Evolutionary conservation across 192 early-diverging fungal species (phyloP), one percentile per base, ranked within the genome.

Genomic region (Entrophospora sp.): DNA sequence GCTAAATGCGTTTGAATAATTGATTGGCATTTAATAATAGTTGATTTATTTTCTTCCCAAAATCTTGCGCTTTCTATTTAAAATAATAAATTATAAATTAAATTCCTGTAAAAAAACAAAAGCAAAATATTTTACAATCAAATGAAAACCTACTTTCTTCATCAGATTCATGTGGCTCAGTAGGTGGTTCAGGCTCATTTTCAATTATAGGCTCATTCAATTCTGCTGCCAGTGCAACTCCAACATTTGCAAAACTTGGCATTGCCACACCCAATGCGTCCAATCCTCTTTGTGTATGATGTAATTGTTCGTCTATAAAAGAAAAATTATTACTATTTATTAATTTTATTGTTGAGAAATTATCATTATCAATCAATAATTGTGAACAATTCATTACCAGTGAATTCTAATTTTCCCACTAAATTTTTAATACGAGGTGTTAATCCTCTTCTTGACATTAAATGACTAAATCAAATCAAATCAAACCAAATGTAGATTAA

Each of bases 351-450:
- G 12, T 25, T 30, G 57, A 59, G n/a, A 30, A 52, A n/a, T 24
- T 12, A 28, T 38, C n/a, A n/a, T 51, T 20, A 37, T 12, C 9
- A 43, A 38, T 30, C 12, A 16, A 31, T 25, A 32, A 42, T 34
- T 36, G 12, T 0, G 28, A 68, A 71, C 57, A 79, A 67, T 59
- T 84, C 70, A 40, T 67, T 80, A 72, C 89, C 88, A 0, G 95
- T 91, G 70, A 99, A 99, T 45, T 86, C 80, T 6, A 98, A 82
- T 37, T 91, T 82, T 27, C 95, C 96, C 1, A 97, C 81, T n/a
- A 98, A 74, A 67, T 98, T 91, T 55, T 90, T 88, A 73, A 98
- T 96, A 44, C 83, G 80, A 24, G 92, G 93, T 6, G 93, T 91
- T 56, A 93, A 76, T 6, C 89, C 86, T 66, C 87, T 87, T 38